Base-by-base conservation (phyloP, 345 rosid species). In the Gossypioides kirkii region DNA sequence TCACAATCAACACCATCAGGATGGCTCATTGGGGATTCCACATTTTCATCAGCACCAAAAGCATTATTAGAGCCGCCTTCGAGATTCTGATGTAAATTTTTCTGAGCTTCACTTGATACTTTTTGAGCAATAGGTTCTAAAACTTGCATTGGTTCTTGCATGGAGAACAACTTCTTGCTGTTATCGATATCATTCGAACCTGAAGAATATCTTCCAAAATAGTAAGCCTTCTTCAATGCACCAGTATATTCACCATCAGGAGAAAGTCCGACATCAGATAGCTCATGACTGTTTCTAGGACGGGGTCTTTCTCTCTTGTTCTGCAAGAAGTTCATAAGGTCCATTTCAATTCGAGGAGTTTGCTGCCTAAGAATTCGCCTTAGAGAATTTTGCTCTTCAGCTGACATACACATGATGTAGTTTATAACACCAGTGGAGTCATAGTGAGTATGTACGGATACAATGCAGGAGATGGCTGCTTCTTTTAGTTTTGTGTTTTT, bases 341-440 rank as follows among this genome's bases (percentile, higher is more conserved):
- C 99, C 84, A 92, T 97, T 82, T 95, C 99, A 74, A 95, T 91
- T 54, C 93, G 96, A 77, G 98, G 97, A 70, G 94, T 91, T 62
- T 86, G 85, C 78, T 89, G 98, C 76, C 88, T 92, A 71, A 95
- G 94, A 36, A 92, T 82, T 71, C 99, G 91, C 80, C 98, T 88
- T 83, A 92, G 82, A 74, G 91, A 88, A 85, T 87, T 95, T 79
- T 95, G 99, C 76, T 95, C 98, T 83, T 95, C 98, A 75, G 92
- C 94, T 28, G 98, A 88, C 80, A 95, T 79, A 83, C 93, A 87
- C 77, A 93, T 91, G 75, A 95, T 92, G 80, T 87, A 95, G 84
- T 91, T 89, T 76, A 95, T 85, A 70, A 95, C 93, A 82, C 94
- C 94, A 52, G 79, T 78, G 8, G 98, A 80, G 77, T 95, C 99